phyloP scores from a whole-genome alignment of 176 grass and related monocot genomes.

The Stipa capillata region DNA sequence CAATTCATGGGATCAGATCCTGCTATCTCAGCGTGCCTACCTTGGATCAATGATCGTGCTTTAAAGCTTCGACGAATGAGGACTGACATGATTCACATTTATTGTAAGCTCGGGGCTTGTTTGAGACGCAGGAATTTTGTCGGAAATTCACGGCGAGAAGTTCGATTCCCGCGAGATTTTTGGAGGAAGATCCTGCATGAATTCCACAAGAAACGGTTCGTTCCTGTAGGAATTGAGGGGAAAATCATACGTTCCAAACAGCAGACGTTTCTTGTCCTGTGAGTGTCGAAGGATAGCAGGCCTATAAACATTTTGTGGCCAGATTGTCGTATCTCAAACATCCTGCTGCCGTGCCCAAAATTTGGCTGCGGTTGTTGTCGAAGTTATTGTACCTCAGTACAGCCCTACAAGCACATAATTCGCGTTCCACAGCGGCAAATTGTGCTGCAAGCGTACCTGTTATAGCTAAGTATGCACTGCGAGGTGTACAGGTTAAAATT shows the following conservation, averaged over 20 bases:
- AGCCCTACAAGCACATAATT: neutral
- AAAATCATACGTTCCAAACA: neutral
- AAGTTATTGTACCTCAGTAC: neutral
- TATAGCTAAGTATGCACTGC: neutral
- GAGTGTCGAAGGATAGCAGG: neutral
- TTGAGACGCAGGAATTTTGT: no score
- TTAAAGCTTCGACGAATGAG: neutral
- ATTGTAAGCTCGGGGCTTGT: no score
- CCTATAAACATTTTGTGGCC: neutral
- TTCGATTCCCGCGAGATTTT: no score
- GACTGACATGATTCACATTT: neutral
- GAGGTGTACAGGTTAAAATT: neutral
- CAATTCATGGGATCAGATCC: constrained; percentile 2
- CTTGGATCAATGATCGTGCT: constrained; percentile 6
- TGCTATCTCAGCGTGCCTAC: neutral
- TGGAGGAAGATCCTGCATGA: no score
- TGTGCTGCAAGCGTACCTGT: neutral
- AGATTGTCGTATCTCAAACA: constrained; percentile 5
- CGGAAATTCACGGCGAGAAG: no score
- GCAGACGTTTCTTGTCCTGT: neutral
- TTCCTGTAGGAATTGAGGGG: neutral
- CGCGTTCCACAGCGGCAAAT: neutral
- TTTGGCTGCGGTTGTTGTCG: constrained; percentile 4
- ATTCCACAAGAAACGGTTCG: no score
- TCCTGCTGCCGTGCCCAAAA: neutral